A percentile compares a stretch with the other conserved stretches of the same genome.
Evolutionary conservation across 768 basidiomycete genomes (phyloP).

Genomic region (Lactarius indigo): DNA sequence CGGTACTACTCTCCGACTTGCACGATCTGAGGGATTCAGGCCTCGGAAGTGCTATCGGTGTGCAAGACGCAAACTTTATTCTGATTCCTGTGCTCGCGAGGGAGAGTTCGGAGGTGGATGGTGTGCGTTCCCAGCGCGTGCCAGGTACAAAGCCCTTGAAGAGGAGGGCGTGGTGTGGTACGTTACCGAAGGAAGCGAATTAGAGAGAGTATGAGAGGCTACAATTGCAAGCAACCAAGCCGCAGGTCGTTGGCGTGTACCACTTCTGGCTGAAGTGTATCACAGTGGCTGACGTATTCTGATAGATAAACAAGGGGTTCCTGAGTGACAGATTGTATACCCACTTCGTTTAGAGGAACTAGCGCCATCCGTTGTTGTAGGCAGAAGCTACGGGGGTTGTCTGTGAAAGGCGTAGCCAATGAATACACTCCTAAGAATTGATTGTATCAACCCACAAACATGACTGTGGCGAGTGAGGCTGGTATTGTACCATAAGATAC

Average conservation of each 20-base stretch:
- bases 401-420: too few species aligned
- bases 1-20: constrained; percentile 49
- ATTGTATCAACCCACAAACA: too few species aligned
- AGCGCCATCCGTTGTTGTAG: too few species aligned
- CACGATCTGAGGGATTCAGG: constrained; percentile 46
- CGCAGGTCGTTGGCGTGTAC: neutral
- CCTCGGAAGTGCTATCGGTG: constrained; percentile 69
- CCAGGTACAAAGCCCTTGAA: constrained; percentile 81
- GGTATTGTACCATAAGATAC: too few species aligned
- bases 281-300: too few species aligned
- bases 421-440: too few species aligned
- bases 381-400: too few species aligned
- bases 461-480: too few species aligned
- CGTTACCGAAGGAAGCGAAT: constrained; percentile 82
- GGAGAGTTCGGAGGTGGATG: constrained; percentile 48
- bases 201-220: constrained; percentile 32
- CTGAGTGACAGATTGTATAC: too few species aligned
- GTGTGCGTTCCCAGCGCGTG: constrained; percentile 52
- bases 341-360: too few species aligned
- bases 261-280: too few species aligned
- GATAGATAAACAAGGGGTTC: too few species aligned
- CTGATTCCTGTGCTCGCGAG: constrained; percentile 68
- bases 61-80: constrained; percentile 87
- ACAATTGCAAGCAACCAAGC: neutral
- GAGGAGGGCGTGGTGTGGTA: constrained; percentile 81